A percentile compares a stretch with the other conserved stretches of the same genome.
phyloP scores from a whole-genome alignment of 305 asterid genomes.

The Fraxinus velutina region DNA sequence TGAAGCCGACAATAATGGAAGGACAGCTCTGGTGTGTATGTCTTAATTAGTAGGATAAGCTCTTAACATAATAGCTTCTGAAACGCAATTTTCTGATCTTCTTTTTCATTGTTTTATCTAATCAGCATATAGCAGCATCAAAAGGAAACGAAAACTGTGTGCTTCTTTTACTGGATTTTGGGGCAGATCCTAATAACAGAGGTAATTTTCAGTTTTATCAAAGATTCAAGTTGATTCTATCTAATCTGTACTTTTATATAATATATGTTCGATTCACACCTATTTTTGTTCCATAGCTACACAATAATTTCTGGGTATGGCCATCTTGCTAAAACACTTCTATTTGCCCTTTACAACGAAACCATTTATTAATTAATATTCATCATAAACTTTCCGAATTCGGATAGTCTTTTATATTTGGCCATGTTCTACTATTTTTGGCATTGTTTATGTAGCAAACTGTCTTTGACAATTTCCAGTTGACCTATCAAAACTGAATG shows the following conservation, averaged over 20 bases:
- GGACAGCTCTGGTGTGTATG: conserved; percentile 70
- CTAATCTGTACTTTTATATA: not conserved
- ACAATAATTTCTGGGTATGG: not conserved
- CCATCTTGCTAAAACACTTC: not conserved
- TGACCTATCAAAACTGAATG: conserved; percentile 1
- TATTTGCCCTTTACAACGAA: not conserved
- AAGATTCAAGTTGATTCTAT: not conserved
- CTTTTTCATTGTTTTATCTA: not conserved
- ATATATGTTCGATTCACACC: not conserved
- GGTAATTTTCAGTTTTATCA: conserved; percentile 38
- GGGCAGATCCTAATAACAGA: conserved; percentile 73
- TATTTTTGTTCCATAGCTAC: not conserved
- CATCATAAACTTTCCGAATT: not conserved
- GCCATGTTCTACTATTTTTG: not conserved
- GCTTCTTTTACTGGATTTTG: conserved; percentile 65
- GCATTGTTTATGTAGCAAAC: conserved; percentile 2
- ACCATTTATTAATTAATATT: not conserved
- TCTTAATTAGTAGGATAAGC: not conserved
- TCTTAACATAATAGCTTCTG: not conserved
- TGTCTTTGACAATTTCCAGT: not conserved
- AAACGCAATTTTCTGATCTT: conserved; percentile 9
- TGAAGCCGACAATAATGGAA: conserved; percentile 76
- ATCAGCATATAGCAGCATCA: conserved; percentile 85
- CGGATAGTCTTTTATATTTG: not conserved
- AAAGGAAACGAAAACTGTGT: conserved; percentile 63